These are phyloP conservation scores for Torulaspora delbrueckii DNA, from an alignment of 805 yeast species.

Conservation along the genomic window DNA sequence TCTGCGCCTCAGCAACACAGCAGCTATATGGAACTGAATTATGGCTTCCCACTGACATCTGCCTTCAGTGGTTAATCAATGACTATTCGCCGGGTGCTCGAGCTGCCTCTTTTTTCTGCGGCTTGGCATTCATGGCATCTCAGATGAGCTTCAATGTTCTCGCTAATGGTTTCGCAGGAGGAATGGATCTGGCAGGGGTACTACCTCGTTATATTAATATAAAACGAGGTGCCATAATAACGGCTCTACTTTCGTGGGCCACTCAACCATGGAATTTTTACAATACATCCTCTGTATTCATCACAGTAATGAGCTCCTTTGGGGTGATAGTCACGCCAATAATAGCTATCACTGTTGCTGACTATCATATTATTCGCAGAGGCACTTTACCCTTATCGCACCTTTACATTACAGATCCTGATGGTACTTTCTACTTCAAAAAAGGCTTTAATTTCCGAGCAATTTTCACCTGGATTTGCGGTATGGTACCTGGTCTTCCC, in stretches of 20 bases:
- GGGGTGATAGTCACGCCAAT: conserved; percentile 37
- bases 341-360: conserved; percentile 38
- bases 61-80: conserved; percentile 29
- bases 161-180: conserved; percentile 37
- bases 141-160: conserved; percentile 34
- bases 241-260: conserved; percentile 33
- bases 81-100: conserved; percentile 34
- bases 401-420: conserved; percentile 28
- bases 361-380: conserved; percentile 37
- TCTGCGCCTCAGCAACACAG: conserved; percentile 34
- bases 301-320: conserved; percentile 36
- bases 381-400: conserved; percentile 36
- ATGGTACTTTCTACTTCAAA: conserved; percentile 35
- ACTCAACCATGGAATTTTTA: conserved; percentile 39
- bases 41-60: conserved; percentile 38
- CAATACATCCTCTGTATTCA: conserved; percentile 31
- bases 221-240: conserved; percentile 34
- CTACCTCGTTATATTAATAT: conserved; percentile 33
- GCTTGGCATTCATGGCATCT: conserved; percentile 32
- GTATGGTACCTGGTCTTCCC: conserved; percentile 42
- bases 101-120: conserved; percentile 38
- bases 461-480: conserved; percentile 36
- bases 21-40: conserved; percentile 30
- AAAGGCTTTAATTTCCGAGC: conserved; percentile 44
- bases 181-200: conserved; percentile 39